Percentiles rank a stretch among this genome's conserved stretches.
Evolutionary conservation across 1,139 yeast species (phyloP).

Genomic region (Scheffersomyces segobiensis): DNA sequence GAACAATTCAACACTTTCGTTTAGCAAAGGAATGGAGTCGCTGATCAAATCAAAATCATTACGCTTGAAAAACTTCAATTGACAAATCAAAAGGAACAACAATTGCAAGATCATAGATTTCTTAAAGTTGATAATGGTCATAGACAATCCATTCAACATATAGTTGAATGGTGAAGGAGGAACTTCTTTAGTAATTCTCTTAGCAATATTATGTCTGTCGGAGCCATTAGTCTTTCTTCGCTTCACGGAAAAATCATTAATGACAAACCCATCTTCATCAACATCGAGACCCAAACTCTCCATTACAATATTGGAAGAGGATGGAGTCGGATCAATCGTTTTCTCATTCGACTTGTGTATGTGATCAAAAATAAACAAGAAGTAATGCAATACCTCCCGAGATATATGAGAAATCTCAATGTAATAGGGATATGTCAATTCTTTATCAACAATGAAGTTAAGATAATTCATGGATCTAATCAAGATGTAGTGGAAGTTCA

Average conservation of each 20-base stretch:
- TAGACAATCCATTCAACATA: slow-evolving; percentile 46
- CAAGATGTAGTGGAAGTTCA: slow-evolving; percentile 45
- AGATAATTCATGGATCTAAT: slow-evolving; percentile 48
- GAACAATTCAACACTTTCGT: slow-evolving; percentile 36
- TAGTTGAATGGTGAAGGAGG: slow-evolving; percentile 45
- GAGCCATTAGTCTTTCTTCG: slow-evolving; percentile 25
- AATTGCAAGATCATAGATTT: slow-evolving; percentile 47
- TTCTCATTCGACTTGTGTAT: slow-evolving; percentile 13
- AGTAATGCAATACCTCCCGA: slow-evolving; percentile 41
- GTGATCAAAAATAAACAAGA: slow-evolving; percentile 39
- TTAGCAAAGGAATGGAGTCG: slow-evolving; percentile 27
- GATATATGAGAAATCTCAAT: slow-evolving; percentile 38
- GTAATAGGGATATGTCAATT: slow-evolving; percentile 39
- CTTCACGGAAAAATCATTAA: slow-evolving; percentile 47
- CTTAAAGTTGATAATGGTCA: slow-evolving; percentile 47
- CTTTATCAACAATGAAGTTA: slow-evolving; percentile 49
- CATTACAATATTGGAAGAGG: slow-evolving; percentile 13
- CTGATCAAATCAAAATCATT: slow-evolving; percentile 16
- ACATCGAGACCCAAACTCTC: slow-evolving; percentile 21
- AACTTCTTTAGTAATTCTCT: slow-evolving; percentile 23
- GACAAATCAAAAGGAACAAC: slow-evolving; percentile 45
- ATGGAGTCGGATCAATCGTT: slow-evolving; percentile 7
- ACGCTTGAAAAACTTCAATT: slow-evolving; percentile 35
- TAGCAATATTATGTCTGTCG: slow-evolving; percentile 6
- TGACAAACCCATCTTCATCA: slow-evolving; percentile 51